Evolutionary conservation across 371 early-diverging fungal species (phyloP), one percentile per base, ranked within the genome.

Genomic region (Apophysomyces variabilis): DNA sequence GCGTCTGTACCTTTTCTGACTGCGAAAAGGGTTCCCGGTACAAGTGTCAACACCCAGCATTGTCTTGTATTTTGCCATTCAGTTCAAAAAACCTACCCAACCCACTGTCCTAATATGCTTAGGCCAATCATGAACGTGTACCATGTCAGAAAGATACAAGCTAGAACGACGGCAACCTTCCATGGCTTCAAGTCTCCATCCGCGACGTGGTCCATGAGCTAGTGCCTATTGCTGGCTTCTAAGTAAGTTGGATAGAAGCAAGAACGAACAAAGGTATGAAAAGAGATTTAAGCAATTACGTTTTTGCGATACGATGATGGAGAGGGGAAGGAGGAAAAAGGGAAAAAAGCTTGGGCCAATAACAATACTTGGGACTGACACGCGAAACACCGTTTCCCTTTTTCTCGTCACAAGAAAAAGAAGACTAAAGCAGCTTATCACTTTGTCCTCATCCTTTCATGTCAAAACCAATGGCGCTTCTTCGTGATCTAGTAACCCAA

Each of bases 1-100:
- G 7, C 60, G 62, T 37, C 72, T 73, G 60, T 87, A 86, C 57
- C 89, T 71, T 37, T 74, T 71, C 59, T 87, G 85, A 46, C 89
- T 87, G 68, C 47, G 58, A 26, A 26, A 38, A 38, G 18, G 13
- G 35, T 26, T 14, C 3, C n/a, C 36, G 32, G 35, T 41, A 18
- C 26, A 36, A 18, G 38, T 9, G 32, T 26, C 32, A 26, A 26
- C 32, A 3, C 3, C 32, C 32, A 26, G 32, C 32, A 26, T 26
- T 26, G 32, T 26, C 32, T 26, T 26, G 1, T 26, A 26, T 45
- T 14, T 7, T 26, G n/a, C 39, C 4, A 36, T 32, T 12, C 7
- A 44, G 32, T 62, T 76, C 32, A 26, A 26, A 26, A 26, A 26
- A 45, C 16, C 46, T 74, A 82, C 82, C 70, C 68, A 45, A 82